These are phyloP conservation scores for Lichtheimia hyalospora DNA, from an alignment of 371 early-diverging fungal species.

Conservation along the genomic window DNA sequence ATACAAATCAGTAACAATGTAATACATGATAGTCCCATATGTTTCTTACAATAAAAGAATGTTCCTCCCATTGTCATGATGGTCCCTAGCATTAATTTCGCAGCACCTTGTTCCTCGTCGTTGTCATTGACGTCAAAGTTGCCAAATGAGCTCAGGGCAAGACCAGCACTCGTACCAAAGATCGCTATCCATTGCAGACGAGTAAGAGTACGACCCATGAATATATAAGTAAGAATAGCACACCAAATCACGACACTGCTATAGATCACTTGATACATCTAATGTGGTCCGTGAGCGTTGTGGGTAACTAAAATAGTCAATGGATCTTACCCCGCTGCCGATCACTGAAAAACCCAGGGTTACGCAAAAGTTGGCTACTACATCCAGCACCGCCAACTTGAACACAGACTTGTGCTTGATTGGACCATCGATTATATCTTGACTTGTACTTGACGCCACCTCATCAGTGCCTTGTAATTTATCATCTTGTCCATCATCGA, in stretches of 20 bases:
- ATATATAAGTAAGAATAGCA: slow-evolving; percentile 65
- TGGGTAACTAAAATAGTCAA: not conserved
- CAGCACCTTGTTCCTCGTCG: slow-evolving; percentile 4
- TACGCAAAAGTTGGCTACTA: slow-evolving; percentile 67
- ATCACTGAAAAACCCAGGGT: slow-evolving; percentile 73
- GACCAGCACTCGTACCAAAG: slow-evolving; percentile 64
- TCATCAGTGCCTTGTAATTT: slow-evolving; percentile 2
- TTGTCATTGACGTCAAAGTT: slow-evolving; percentile 7
- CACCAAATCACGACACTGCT: slow-evolving; percentile 78
- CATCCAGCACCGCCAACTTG: slow-evolving; percentile 61
- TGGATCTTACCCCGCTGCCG: slow-evolving; percentile 66
- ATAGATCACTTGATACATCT: slow-evolving; percentile 79
- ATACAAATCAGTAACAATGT: not conserved
- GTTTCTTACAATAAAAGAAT: slow-evolving; percentile 49
- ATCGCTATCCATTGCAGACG: slow-evolving; percentile 67
- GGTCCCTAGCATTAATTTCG: slow-evolving; percentile 45
- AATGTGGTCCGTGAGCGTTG: slow-evolving; percentile 4
- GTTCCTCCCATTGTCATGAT: slow-evolving; percentile 58
- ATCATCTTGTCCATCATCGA: slow-evolving; percentile 13
- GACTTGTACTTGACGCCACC: not conserved
- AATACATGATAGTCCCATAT: too few relatives aligned
- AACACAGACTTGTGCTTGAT: slow-evolving; percentile 53
- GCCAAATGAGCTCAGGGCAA: slow-evolving; percentile 55
- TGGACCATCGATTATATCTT: slow-evolving; percentile 22
- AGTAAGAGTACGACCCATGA: slow-evolving; percentile 58